phyloP scores from a whole-genome alignment of 1,284 basidiomycete genomes.

The Rugosomyces carneus region DNA sequence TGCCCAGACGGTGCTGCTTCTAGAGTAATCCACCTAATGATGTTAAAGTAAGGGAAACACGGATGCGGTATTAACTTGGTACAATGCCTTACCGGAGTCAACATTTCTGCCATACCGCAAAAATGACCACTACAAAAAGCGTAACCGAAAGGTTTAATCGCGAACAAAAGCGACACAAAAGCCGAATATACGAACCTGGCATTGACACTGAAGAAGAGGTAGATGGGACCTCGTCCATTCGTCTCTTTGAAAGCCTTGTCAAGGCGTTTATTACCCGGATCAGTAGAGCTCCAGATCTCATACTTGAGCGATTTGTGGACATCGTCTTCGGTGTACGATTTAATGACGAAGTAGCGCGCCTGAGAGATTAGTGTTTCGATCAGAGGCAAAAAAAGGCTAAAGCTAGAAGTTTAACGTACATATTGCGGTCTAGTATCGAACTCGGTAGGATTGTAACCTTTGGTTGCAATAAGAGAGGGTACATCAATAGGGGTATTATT shows the following conservation, averaged over 20 bases:
- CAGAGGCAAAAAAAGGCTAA: background rate
- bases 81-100: constrained; percentile 59
- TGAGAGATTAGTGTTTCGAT: constrained; percentile 23
- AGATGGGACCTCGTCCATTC: constrained; percentile 81
- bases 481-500: constrained; percentile 72
- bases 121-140: constrained; percentile 72
- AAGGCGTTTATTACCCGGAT: constrained; percentile 91
- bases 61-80: background rate
- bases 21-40: constrained; percentile 71
- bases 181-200: constrained; percentile 47
- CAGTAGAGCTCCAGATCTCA: constrained; percentile 96
- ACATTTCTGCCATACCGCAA: constrained; percentile 96
- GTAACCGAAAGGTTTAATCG: constrained; percentile 4
- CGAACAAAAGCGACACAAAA: background rate
- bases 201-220: constrained; percentile 95
- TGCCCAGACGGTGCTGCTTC: constrained; percentile 91
- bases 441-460: constrained; percentile 85
- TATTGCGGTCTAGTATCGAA: constrained; percentile 80
- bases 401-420: constrained; percentile 38
- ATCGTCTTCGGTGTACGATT: constrained; percentile 96
- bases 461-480: constrained; percentile 77
- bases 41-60: background rate
- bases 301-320: constrained; percentile 96
- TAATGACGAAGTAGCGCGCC: constrained; percentile 95
- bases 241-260: constrained; percentile 94